phyloP scores from a whole-genome alignment of 2,329 filamentous ascomycete species.

The Juglanconis juglandina region DNA sequence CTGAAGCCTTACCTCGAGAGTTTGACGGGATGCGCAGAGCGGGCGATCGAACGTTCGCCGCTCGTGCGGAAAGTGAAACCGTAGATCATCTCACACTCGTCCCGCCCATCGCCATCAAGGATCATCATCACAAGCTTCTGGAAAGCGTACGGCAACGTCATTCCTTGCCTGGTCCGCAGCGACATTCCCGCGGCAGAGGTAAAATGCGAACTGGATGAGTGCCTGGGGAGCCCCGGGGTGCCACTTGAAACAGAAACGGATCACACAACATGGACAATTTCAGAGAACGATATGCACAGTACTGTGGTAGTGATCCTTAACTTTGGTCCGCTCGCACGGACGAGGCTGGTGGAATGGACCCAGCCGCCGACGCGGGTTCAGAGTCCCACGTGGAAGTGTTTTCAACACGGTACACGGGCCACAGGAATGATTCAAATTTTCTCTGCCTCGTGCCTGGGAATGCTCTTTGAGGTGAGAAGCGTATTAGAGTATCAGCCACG shows the following conservation, averaged over 20 bases:
- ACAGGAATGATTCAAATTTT: neutral
- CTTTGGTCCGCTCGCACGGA: neutral
- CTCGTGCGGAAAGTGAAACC: conserved; percentile 13
- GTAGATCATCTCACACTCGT: conserved; percentile 14
- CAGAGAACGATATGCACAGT: too few relatives aligned
- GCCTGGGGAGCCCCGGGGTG: neutral
- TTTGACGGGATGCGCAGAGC: neutral
- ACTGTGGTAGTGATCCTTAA: neutral
- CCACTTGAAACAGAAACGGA: conserved; percentile 4
- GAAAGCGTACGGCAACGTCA: neutral
- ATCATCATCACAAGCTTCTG: neutral
- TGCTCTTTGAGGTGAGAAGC: neutral
- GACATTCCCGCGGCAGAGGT: neutral
- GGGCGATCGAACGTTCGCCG: conserved; percentile 10
- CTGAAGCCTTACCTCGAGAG: neutral
- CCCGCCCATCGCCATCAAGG: conserved; percentile 2
- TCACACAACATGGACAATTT: too few relatives aligned
- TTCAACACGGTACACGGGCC: neutral
- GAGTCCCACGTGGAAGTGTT: neutral
- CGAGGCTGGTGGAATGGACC: too few relatives aligned
- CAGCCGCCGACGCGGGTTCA: neutral
- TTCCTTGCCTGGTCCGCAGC: neutral
- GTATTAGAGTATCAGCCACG: too few relatives aligned
- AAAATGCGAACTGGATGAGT: neutral
- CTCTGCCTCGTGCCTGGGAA: neutral